Conservation (phyloP, 1,139 yeast genomes). For the Geotrichum reessii region DNA sequence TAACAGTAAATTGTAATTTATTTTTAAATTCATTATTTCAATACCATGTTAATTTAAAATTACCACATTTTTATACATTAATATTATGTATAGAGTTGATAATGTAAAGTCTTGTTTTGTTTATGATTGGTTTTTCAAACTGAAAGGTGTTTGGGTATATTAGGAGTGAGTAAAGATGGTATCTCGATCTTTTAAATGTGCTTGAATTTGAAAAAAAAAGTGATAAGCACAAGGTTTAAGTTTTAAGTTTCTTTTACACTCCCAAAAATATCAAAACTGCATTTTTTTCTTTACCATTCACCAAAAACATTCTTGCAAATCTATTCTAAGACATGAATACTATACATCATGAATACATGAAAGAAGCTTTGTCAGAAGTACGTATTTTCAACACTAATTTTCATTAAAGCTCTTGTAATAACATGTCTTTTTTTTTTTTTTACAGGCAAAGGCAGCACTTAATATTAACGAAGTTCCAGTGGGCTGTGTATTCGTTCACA, state of each 20-base stretch:
- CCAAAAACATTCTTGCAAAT: neutral
- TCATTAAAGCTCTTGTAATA: neutral
- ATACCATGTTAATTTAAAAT: too few relatives aligned
- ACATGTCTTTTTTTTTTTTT: constrained; percentile 14
- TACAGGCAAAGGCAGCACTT: constrained; percentile 51
- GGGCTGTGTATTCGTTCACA: constrained; percentile 57
- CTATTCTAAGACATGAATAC: constrained; percentile 9
- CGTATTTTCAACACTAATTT: neutral
- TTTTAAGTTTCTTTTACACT: neutral
- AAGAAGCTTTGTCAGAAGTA: constrained; percentile 41
- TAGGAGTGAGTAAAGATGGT: too few relatives aligned
- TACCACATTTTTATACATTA: too few relatives aligned
- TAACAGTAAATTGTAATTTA: too few relatives aligned
- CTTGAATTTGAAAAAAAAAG: too few relatives aligned
- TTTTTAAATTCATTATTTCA: too few relatives aligned
- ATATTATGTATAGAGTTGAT: too few relatives aligned
- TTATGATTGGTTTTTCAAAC: too few relatives aligned
- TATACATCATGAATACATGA: constrained; percentile 42
- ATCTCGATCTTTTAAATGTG: too few relatives aligned
- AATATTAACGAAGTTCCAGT: constrained; percentile 64
- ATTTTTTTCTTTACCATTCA: neutral
- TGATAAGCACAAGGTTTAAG: neutral
- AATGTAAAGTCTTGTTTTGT: too few relatives aligned
- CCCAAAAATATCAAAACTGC: neutral
- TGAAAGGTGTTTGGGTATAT: too few relatives aligned